These are phyloP conservation scores for Parascedosporium putredinis DNA, from an alignment of 2,329 filamentous ascomycete genomes.

Conservation along the genomic window DNA sequence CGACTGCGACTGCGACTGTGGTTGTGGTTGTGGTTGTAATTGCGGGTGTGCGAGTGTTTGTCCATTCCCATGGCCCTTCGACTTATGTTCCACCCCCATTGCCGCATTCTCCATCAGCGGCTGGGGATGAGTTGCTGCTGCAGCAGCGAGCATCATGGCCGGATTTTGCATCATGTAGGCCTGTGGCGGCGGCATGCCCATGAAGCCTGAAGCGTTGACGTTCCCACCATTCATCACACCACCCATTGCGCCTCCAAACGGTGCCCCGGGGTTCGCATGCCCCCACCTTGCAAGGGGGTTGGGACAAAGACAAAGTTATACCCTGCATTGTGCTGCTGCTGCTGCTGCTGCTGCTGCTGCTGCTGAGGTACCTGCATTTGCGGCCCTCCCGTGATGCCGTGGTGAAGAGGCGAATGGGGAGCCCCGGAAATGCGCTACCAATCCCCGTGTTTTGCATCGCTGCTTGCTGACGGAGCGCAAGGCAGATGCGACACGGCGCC, in stretches of 20 bases:
- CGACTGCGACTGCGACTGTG: no score
- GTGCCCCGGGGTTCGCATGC: neutral
- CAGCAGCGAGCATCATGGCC: neutral
- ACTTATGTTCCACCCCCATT: neutral
- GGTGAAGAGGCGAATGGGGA: neutral
- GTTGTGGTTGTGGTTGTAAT: no score
- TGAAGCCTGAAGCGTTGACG: neutral
- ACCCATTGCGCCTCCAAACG: neutral
- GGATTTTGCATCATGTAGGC: conserved; percentile 2
- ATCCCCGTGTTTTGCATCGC: neutral
- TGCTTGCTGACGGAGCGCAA: conserved; percentile 1
- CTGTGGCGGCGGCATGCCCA: neutral
- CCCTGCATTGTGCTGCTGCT: neutral
- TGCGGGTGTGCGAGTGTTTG: no score
- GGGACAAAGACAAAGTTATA: conserved; percentile 7
- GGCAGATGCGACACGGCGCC: conserved; percentile 1
- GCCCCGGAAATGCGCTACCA: neutral
- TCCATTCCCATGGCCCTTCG: no score
- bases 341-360: no score
- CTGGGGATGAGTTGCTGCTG: no score
- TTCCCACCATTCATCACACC: neutral
- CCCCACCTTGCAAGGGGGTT: neutral
- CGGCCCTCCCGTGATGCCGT: neutral
- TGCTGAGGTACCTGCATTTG: neutral
- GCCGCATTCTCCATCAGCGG: neutral